A percentile compares a stretch with the other conserved stretches of the same genome.
These are phyloP conservation scores for Adansonia grandidieri DNA, from an alignment of 441 rosid species.

Conservation along the genomic window DNA sequence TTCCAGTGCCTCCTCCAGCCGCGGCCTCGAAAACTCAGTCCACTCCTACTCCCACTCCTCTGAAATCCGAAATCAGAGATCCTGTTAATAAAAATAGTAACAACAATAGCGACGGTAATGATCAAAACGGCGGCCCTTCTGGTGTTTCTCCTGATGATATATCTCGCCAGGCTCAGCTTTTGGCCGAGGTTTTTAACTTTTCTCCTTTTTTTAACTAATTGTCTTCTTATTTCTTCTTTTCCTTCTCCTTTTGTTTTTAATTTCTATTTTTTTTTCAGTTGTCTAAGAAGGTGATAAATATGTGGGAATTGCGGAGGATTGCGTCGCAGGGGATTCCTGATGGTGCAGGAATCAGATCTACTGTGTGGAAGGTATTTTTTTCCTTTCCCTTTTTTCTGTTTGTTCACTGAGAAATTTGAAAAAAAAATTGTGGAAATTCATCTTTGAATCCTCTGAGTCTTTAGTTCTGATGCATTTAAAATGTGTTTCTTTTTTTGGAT, in stretches of 20 bases:
- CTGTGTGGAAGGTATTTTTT: constrained; percentile 82
- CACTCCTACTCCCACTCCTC: constrained; percentile 40
- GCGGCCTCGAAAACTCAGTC: constrained; percentile 19
- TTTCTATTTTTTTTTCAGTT: constrained; percentile 46
- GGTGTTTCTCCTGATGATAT: constrained; percentile 65
- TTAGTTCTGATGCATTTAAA: not conserved
- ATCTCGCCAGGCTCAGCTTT: constrained; percentile 80
- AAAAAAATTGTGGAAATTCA: constrained; percentile 5
- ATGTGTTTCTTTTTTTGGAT: not conserved
- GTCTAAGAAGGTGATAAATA: constrained; percentile 81
- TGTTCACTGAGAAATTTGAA: not conserved
- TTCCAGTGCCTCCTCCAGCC: constrained; percentile 47
- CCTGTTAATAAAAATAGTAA: constrained; percentile 30
- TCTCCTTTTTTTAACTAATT: not conserved
- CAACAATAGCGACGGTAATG: constrained; percentile 32
- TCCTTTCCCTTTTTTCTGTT: constrained; percentile 1
- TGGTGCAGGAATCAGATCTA: constrained; percentile 80
- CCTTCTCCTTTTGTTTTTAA: not conserved
- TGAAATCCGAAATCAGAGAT: constrained; percentile 52
- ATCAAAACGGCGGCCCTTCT: constrained; percentile 42
- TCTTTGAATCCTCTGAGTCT: not conserved
- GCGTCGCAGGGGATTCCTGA: constrained; percentile 85
- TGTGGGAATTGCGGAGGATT: constrained; percentile 80
- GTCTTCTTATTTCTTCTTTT: not conserved
- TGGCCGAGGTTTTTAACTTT: constrained; percentile 60